Evolutionary conservation across 1,284 basidiomycete species (phyloP).

Genomic region (Leccinum glutinopallens): DNA sequence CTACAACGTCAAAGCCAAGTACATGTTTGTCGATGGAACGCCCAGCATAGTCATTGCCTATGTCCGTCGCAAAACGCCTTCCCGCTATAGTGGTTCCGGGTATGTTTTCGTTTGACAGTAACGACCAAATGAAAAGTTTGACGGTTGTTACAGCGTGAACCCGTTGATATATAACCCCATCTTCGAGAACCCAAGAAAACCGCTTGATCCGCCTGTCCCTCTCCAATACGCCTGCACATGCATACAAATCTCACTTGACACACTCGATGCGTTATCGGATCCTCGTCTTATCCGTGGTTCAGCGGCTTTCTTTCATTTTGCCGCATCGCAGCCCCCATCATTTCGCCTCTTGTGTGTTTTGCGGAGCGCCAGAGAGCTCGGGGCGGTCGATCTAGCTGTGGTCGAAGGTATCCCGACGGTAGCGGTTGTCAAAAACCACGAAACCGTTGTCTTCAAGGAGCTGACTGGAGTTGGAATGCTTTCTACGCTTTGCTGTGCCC

Average conservation of each 20-base stretch:
- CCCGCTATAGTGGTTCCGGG: constrained; percentile 33
- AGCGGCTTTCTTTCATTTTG: constrained; percentile 40
- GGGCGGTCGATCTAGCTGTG: constrained; percentile 47
- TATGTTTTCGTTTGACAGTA: constrained; percentile 21
- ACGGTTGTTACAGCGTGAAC: constrained; percentile 40
- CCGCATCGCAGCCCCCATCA: constrained; percentile 40
- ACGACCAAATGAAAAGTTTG: constrained; percentile 1
- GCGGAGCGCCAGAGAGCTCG: constrained; percentile 43
- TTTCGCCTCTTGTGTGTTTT: constrained; percentile 45
- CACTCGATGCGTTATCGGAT: constrained; percentile 54
- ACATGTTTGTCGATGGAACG: constrained; percentile 49
- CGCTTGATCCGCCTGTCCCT: constrained; percentile 50
- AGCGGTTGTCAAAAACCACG: constrained; percentile 45
- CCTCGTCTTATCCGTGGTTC: constrained; percentile 47
- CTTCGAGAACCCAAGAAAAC: constrained; percentile 40
- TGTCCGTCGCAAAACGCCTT: constrained; percentile 40
- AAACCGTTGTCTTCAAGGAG: constrained; percentile 50
- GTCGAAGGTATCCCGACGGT: constrained; percentile 47
- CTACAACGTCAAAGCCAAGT: constrained; percentile 63
- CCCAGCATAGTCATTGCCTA: constrained; percentile 64
- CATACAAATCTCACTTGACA: constrained; percentile 48
- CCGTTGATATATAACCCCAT: constrained; percentile 45
- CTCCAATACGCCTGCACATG: constrained; percentile 55
- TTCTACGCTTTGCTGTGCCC: constrained; percentile 35
- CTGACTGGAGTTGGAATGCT: constrained; percentile 35